Evolutionary conservation across 129 eudicot genomes (phyloP).

Genomic region (Arctium minus): DNA sequence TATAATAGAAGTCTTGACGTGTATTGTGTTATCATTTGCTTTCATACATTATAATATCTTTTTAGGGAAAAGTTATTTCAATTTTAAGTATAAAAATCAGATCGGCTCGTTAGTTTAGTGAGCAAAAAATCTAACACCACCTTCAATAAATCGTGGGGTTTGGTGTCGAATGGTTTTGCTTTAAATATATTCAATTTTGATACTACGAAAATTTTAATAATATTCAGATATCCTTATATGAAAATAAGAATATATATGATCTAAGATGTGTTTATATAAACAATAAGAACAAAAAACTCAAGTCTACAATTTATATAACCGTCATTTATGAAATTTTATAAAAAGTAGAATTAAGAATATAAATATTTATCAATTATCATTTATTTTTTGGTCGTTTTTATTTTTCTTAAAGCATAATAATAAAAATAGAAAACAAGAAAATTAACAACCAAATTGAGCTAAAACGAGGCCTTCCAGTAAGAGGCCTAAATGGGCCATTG

Average conservation of each 20-base stretch:
- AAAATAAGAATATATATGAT: no score
- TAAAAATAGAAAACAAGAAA: background rate
- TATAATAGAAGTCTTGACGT: no score
- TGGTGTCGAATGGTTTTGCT: background rate
- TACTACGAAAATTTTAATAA: no score
- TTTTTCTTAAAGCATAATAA: background rate
- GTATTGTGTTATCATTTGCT: background rate
- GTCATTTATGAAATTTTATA: background rate
- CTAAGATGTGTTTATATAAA: no score
- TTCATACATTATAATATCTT: no score
- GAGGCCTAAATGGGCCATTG: background rate
- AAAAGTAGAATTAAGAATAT: background rate
- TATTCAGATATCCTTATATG: no score
- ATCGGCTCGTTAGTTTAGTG: background rate
- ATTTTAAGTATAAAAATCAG: no score
- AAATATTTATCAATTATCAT: no score
- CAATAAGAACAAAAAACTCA: background rate
- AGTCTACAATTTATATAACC: no score
- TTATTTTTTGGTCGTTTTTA: background rate
- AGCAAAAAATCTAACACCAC: background rate
- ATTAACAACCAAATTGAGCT: background rate
- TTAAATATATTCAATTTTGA: no score
- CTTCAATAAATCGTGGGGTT: background rate
- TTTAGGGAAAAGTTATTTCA: background rate
- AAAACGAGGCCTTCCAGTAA: background rate